Evolutionary conservation across 768 basidiomycete species (phyloP), one percentile per base, ranked within the genome.

Genomic region (Rhodotorula babjevae): DNA sequence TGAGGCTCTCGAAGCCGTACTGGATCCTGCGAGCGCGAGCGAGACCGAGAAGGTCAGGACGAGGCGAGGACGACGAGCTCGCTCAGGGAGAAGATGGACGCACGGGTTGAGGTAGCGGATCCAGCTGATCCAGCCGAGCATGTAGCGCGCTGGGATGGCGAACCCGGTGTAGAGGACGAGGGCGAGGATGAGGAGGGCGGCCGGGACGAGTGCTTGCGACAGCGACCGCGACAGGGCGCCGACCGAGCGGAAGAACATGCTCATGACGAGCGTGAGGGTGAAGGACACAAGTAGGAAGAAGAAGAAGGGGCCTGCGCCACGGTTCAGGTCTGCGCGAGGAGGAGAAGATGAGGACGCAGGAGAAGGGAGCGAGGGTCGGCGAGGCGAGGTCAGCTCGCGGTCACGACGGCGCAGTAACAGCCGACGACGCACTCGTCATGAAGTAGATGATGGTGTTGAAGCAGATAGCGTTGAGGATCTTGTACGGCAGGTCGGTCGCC

Each of bases 251-350:
- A 82, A 83, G 44, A 83, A 72, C 77, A 81, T 83, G 0, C 80
- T 79, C 80, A 84, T 82, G 67, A 78, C 73, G 33, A 81, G 72
- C 21, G 79, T 81, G 50, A 44, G 73, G 66, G 71, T 78, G 71
- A 82, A 81, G 62, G 80, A 81, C 79, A 83, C 80, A 18, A 84
- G 79, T 53, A 82, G 70, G 77, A 81, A 83, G 65, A 82, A 80
- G 77, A 82, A 82, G 80, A 84, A 84, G 6, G 80, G 74, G 47
- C 80, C 80, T 0, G 84, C 81, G 42, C 79, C 79, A 21, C 83
- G 75, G 9, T 78, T 78, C 1, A 84, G 80, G 64, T 84, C 81
- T n/a, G 79, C 79, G 82, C 84, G 83, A 71, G 84, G 23, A 9
- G 19, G 23, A 52, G 50, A 12, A 46, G 49, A 21, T 19, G 49